Evolutionary conservation across 345 rosid genomes (phyloP).

Genomic region (Euphorbia peplus): DNA sequence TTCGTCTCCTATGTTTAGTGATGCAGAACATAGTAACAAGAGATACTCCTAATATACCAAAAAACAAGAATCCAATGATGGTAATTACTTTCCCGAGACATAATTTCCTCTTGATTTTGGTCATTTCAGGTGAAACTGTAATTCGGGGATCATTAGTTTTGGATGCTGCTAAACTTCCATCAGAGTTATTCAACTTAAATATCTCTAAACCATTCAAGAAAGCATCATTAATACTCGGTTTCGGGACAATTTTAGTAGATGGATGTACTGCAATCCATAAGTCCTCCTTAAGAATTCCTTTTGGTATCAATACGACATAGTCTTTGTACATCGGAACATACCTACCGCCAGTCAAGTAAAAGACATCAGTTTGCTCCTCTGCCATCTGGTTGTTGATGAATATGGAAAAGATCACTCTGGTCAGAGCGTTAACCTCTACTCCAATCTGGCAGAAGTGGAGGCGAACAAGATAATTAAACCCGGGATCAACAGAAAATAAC

Average conservation of each 20-base stretch:
- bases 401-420: not conserved
- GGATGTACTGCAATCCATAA: slow-evolving; percentile 1
- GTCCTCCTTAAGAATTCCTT: not conserved
- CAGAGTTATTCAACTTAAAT: slow-evolving; percentile 17
- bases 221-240: not conserved
- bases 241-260: not conserved
- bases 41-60: not conserved
- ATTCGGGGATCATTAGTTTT: not conserved
- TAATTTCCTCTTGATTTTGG: not conserved
- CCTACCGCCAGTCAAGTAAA: not conserved
- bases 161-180: slow-evolving; percentile 4
- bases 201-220: slow-evolving; percentile 28
- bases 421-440: not conserved
- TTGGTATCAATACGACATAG: not conserved
- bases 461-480: not conserved
- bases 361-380: not conserved
- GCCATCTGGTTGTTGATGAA: slow-evolving; percentile 2
- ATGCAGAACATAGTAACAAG: slow-evolving; percentile 12
- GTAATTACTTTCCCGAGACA: no score
- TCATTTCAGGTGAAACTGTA: not conserved
- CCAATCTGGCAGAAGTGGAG: not conserved
- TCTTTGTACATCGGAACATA: not conserved
- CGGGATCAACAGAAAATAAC: not conserved
- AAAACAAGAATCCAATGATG: not conserved
- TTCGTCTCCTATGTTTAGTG: not conserved